Base-by-base conservation (phyloP, 1,284 basidiomycete species). In the Lentinus polychrous region DNA sequence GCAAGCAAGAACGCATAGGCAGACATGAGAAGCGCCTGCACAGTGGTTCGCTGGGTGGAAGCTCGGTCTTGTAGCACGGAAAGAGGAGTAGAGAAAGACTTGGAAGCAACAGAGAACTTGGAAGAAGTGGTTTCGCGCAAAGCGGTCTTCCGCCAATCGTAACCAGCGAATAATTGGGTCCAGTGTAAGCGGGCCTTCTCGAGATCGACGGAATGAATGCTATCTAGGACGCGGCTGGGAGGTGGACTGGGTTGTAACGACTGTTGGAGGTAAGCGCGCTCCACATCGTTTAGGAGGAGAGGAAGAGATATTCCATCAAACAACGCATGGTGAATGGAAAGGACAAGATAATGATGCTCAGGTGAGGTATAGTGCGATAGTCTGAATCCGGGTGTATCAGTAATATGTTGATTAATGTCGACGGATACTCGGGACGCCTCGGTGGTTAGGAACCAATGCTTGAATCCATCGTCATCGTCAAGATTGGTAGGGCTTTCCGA, bases 301-400 rank as follows among this genome's bases (percentile, higher is more conserved):
- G 73, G 67, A 15, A 76, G 64, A 10, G 74, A 73, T 23, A 68
- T 65, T 6, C 72, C 74, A 52, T 76, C 74, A 50, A 72, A 76
- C 6, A 76, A 55, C 0, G 73, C 67, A 45, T 76, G 74, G 43
- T 76, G 74, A 35, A 76, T 71, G 8, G 74, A 75, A 35, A 74
- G 54, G 2, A 62, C 66, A 27, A 71, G 46, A 53, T 64, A 56
- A 57, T 38, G 43, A 49, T 3, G 47, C 41, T 20, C 41, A 10
- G 27, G 37, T 1, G 59, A 49, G 2, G 27, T 43, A 55, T 66
- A 74, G 27, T 60, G 50, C 23, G 53, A 59, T 11, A 76, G 49
- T 27, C 66, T 65, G 50, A 72, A 69, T 2, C 66, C 65, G 20
- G 72, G 68, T 8, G 49, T 54, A 17, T 45, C 45, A 11, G 67